Evolutionary conservation across 371 early-diverging fungal species (phyloP).

Genomic region (Thermomucor indicae-seudaticae): DNA sequence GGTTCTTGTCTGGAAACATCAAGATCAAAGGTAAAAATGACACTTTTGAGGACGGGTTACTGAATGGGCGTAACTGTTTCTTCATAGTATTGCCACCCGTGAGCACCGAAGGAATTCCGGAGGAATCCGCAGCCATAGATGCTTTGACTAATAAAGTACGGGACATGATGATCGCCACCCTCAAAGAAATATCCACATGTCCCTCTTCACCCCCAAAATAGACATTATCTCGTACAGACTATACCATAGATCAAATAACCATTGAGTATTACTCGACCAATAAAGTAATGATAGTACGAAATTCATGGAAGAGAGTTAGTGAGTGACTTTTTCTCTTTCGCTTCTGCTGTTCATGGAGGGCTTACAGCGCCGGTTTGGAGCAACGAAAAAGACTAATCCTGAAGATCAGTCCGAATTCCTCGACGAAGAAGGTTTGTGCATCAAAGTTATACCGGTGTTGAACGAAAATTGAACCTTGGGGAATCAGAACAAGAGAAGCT

Average conservation of each 20-base stretch:
- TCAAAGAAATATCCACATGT: slow-evolving; percentile 59
- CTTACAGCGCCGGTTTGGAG: slow-evolving; percentile 2
- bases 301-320: no score
- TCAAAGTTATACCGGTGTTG: not conserved
- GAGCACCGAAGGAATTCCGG: slow-evolving; percentile 54
- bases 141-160: slow-evolving; percentile 61
- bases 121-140: slow-evolving; percentile 70
- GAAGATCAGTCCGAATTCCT: slow-evolving; percentile 30
- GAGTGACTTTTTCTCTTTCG: no score
- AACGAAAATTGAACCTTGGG: not conserved
- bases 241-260: no score
- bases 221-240: no score
- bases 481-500: slow-evolving; percentile 31
- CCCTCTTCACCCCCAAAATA: not conserved
- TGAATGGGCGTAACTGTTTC: no score
- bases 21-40: slow-evolving; percentile 60
- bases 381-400: not conserved
- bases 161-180: slow-evolving; percentile 66
- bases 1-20: slow-evolving; percentile 67
- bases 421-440: slow-evolving; percentile 32
- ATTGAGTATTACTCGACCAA: no score
- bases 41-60: not conserved
- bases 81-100: slow-evolving; percentile 72
- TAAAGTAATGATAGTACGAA: no score
- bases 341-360: no score